phyloP scores from a whole-genome alignment of 768 basidiomycete species.

The Dictyophora rubrovolvata region DNA sequence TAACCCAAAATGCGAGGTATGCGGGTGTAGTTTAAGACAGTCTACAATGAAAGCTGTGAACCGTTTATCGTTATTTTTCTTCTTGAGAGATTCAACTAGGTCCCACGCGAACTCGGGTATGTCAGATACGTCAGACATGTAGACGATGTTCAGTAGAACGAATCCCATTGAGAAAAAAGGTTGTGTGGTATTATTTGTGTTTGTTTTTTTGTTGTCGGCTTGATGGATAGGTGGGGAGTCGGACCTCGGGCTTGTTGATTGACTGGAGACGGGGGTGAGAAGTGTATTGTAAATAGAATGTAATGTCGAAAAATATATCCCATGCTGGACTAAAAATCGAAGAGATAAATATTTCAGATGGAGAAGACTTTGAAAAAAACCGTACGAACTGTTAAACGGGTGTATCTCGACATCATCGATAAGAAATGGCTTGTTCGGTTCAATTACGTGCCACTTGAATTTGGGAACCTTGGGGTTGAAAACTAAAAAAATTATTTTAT shows the following conservation, averaged over 20 bases:
- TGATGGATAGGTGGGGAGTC: constrained; percentile 16
- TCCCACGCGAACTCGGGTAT: constrained; percentile 70
- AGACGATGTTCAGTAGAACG: constrained; percentile 57
- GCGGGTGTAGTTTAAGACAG: constrained; percentile 53
- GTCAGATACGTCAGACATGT: constrained; percentile 74
- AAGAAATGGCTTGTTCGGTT: constrained; percentile 56
- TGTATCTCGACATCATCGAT: constrained; percentile 51
- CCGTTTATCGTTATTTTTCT: constrained; percentile 12
- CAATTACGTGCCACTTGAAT: constrained; percentile 74
- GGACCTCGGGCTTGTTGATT: constrained; percentile 26
- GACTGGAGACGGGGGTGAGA: constrained; percentile 30
- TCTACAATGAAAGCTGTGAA: constrained; percentile 64
- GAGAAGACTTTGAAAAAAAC: background rate
- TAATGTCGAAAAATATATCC: constrained; percentile 43
- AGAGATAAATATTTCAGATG: constrained; percentile 6
- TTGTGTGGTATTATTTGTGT: constrained; percentile 21
- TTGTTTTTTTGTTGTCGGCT: constrained; percentile 3
- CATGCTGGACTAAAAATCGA: constrained; percentile 56
- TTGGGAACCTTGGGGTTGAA: constrained; percentile 52
- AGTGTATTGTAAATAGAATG: constrained; percentile 28
- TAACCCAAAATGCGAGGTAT: constrained; percentile 78
- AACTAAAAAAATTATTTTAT: background rate
- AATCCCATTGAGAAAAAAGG: constrained; percentile 66
- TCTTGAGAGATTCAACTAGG: constrained; percentile 24
- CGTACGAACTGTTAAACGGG: constrained; percentile 51